phyloP scores from a whole-genome alignment of 2,329 filamentous ascomycete genomes.

The Phialophora macrospora region DNA sequence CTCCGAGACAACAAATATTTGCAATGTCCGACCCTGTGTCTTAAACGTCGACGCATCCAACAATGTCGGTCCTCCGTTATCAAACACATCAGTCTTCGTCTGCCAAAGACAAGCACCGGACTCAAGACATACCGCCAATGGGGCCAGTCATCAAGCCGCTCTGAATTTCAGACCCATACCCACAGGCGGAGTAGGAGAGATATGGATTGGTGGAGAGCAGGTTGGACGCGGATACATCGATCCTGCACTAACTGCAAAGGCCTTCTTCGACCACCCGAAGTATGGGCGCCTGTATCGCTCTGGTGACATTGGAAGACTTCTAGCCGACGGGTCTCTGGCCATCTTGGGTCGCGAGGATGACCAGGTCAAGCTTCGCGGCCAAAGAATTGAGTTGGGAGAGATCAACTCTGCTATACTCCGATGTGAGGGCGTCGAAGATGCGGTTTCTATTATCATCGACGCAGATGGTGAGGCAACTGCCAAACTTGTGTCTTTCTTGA shows the following conservation, averaged over 20 bases:
- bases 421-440: slow-evolving; percentile 61
- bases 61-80: slow-evolving; percentile 75
- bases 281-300: slow-evolving; percentile 80
- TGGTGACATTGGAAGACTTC: slow-evolving; percentile 79
- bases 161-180: slow-evolving; percentile 61
- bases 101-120: slow-evolving; percentile 29
- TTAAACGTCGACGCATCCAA: slow-evolving; percentile 63
- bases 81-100: slow-evolving; percentile 77
- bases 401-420: slow-evolving; percentile 68
- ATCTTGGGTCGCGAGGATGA: slow-evolving; percentile 76
- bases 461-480: slow-evolving; percentile 46
- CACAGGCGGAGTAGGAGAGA: slow-evolving; percentile 74
- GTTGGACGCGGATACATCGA: slow-evolving; percentile 74
- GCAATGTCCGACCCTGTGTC: slow-evolving; percentile 71
- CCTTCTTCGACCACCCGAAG: slow-evolving; percentile 70
- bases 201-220: slow-evolving; percentile 86
- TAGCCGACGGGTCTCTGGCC: slow-evolving; percentile 74
- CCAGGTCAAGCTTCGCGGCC: slow-evolving; percentile 80
- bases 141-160: slow-evolving; percentile 41
- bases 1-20: slow-evolving; percentile 87
- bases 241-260: slow-evolving; percentile 64
- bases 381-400: slow-evolving; percentile 78
- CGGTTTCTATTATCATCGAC: slow-evolving; percentile 65
- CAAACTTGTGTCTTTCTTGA: slow-evolving; percentile 72
- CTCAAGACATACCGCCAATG: background rate